Evolutionary conservation across 140 eudicot genomes (phyloP).

Genomic region (Senecio squalidus): DNA sequence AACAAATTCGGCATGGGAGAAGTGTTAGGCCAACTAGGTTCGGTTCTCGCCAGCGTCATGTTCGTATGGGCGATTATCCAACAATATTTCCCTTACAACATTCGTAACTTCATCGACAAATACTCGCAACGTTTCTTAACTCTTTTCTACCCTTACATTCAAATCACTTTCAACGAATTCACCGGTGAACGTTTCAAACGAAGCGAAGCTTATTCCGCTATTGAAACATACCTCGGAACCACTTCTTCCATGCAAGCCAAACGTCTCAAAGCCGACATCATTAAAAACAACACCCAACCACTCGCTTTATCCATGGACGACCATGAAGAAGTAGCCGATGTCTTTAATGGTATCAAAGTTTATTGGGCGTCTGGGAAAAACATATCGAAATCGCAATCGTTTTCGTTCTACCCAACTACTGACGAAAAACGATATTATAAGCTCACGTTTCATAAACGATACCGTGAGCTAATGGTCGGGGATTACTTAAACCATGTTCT

Average conservation of each 20-base stretch:
- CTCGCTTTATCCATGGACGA: not conserved
- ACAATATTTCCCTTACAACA: not conserved
- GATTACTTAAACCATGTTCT: not conserved
- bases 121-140: not conserved
- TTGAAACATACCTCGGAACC: not conserved
- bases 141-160: constrained; percentile 1
- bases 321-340: constrained; percentile 1
- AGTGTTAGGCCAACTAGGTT: not conserved
- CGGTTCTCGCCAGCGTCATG: not conserved
- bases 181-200: constrained; percentile 1
- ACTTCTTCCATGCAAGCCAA: not conserved
- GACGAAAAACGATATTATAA: not conserved
- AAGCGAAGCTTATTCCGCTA: not conserved
- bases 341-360: not conserved
- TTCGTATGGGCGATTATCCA: not conserved
- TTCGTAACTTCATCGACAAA: not conserved
- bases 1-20: not conserved
- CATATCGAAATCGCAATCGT: not conserved
- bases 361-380: not conserved
- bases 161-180: not conserved
- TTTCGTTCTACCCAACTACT: not conserved
- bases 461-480: not conserved
- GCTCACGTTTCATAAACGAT: not conserved
- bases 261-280: not conserved
- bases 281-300: not conserved